A percentile compares a stretch with the other conserved stretches of the same genome.
phyloP scores from a whole-genome alignment of 805 yeast species.

The Yamadazyma sp. region DNA sequence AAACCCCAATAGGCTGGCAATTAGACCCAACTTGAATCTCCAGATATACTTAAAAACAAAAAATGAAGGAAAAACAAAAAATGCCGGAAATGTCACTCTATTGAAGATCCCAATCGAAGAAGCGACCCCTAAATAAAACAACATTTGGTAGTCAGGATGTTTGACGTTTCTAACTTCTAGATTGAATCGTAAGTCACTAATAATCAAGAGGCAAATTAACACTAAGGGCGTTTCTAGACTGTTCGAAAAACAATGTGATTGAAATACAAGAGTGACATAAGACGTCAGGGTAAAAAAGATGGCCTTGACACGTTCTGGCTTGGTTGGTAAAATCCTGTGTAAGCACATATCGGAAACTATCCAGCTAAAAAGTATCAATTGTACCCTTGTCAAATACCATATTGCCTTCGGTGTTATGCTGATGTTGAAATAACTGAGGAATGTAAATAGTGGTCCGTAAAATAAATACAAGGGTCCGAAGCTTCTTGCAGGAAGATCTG shows the following conservation, averaged over 20 bases:
- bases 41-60: conserved; percentile 45
- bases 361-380: conserved; percentile 42
- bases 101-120: conserved; percentile 75
- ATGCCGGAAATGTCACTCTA: conserved; percentile 79
- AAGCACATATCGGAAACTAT: conserved; percentile 41
- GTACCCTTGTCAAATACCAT: conserved; percentile 55
- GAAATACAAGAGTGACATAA: conserved; percentile 76
- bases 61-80: conserved; percentile 62
- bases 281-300: conserved; percentile 52
- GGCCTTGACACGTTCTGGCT: conserved; percentile 50
- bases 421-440: conserved; percentile 32
- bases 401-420: conserved; percentile 46
- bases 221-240: conserved; percentile 69
- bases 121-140: conserved; percentile 45
- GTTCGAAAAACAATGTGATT: conserved; percentile 88
- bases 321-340: conserved; percentile 47
- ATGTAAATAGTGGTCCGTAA: conserved; percentile 63
- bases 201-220: conserved; percentile 48
- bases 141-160: conserved; percentile 11
- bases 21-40: conserved; percentile 29
- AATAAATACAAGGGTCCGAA: conserved; percentile 62
- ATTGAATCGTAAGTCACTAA: conserved; percentile 41
- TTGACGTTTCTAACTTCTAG: conserved; percentile 13
- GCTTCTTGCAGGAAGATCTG: conserved; percentile 64
- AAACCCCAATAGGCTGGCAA: conserved; percentile 38